Conservation (phyloP, 1,284 basidiomycete species). For the Heterobasidion annosum region DNA sequence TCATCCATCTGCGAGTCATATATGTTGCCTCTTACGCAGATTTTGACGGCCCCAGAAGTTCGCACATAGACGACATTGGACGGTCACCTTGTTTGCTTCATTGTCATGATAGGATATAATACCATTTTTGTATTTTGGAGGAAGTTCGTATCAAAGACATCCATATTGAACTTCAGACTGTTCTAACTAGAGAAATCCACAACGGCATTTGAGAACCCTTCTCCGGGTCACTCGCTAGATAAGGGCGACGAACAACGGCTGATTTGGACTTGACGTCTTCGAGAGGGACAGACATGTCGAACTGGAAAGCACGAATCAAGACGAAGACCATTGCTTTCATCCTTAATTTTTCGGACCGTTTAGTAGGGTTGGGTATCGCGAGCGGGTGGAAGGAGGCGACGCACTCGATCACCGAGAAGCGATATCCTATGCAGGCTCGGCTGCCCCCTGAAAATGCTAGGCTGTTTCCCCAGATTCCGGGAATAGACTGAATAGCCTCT, state of each 20-base stretch:
- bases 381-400: conserved; percentile 3
- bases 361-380: too few species aligned
- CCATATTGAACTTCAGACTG: not conserved
- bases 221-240: conserved; percentile 10
- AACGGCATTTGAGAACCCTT: conserved; percentile 15
- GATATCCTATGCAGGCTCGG: conserved; percentile 28
- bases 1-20: conserved; percentile 78
- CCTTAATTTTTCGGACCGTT: conserved; percentile 8
- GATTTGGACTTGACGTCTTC: conserved; percentile 13
- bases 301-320: conserved; percentile 28
- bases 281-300: conserved; percentile 21
- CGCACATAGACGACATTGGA: not conserved
- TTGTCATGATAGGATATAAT: not conserved
- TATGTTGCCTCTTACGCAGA: conserved; percentile 18
- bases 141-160: not conserved
- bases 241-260: conserved; percentile 14
- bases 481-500: conserved; percentile 13
- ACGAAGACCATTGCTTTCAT: conserved; percentile 19
- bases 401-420: conserved; percentile 33
- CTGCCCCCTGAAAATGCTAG: conserved; percentile 22
- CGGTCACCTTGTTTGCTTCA: not conserved
- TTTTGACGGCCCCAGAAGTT: not conserved
- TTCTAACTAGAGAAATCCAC: not conserved
- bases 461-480: conserved; percentile 22
- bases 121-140: not conserved